phyloP scores from a whole-genome alignment of 441 rosid species.

The Pelargonium cotyledonis region DNA sequence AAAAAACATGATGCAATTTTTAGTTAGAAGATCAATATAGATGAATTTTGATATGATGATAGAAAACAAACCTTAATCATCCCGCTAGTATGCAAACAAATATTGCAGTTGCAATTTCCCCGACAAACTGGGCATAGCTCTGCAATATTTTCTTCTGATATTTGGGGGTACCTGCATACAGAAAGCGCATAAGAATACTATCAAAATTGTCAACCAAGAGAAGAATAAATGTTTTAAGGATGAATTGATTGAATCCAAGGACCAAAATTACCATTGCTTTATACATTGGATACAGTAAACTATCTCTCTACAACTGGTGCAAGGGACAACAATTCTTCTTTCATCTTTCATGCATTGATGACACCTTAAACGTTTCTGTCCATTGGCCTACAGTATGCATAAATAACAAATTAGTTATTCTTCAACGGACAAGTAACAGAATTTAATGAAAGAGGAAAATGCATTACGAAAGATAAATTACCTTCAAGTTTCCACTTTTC shows the following conservation, averaged over 20 bases:
- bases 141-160: constrained; percentile 43
- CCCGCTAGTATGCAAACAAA: constrained; percentile 63
- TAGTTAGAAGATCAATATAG: constrained; percentile 3
- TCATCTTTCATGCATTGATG: constrained; percentile 73
- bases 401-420: background rate
- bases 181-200: background rate
- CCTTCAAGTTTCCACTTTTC: too few relatives aligned
- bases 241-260: background rate
- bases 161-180: constrained; percentile 58
- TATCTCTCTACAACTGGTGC: constrained; percentile 46
- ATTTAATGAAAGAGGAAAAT: background rate
- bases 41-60: background rate
- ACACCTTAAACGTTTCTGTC: constrained; percentile 35
- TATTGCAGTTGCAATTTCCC: constrained; percentile 65
- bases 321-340: constrained; percentile 54
- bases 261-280: constrained; percentile 48
- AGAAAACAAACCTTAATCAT: constrained; percentile 49
- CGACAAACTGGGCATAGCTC: constrained; percentile 67
- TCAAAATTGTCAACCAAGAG: constrained; percentile 3
- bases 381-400: constrained; percentile 20
- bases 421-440: constrained; percentile 12
- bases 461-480: background rate
- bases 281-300: constrained; percentile 65
- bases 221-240: background rate
- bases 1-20: constrained; percentile 13